Percentiles rank a stretch among this genome's conserved stretches.
Evolutionary conservation across 2,329 filamentous ascomycete genomes (phyloP).

Genomic region (Colletotrichum navitas): DNA sequence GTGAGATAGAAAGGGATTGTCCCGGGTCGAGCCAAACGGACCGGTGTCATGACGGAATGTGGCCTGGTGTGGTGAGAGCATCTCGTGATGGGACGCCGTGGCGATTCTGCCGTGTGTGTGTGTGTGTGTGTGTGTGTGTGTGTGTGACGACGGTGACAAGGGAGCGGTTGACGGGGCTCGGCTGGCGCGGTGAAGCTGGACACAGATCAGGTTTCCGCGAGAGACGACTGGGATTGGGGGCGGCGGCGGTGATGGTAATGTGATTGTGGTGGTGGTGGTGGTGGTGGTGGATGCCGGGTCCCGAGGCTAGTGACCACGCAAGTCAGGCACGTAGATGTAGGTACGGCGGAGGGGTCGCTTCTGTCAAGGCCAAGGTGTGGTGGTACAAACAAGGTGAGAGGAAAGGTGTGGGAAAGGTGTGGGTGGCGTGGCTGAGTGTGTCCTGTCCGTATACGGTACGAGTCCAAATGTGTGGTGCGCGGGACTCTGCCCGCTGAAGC

Average conservation of each 20-base stretch:
- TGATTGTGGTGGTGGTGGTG: neutral
- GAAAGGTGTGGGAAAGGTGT: neutral
- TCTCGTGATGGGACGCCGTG: neutral
- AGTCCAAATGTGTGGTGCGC: neutral
- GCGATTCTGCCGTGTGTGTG: neutral
- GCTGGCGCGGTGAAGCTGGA: constrained; percentile 4
- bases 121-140: neutral
- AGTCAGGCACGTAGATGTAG: constrained; percentile 20
- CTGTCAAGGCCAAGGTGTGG: neutral
- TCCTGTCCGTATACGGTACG: too few species aligned
- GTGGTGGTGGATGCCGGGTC: constrained; percentile 2
- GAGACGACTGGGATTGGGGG: neutral
- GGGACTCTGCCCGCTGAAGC: neutral
- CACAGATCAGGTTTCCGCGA: constrained; percentile 6
- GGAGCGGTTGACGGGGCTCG: neutral
- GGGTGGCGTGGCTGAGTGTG: neutral
- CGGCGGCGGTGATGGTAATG: neutral
- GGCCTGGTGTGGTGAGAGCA: neutral
- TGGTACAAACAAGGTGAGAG: neutral
- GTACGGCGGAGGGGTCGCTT: neutral
- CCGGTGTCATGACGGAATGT: neutral
- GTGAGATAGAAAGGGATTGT: neutral
- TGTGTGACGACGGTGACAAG: constrained; percentile 1
- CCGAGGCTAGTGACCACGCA: constrained; percentile 11
- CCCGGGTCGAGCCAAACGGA: neutral